Conservation (phyloP, 2,329 filamentous ascomycete genomes). For the Paraphaeosphaeria sporulosa region DNA sequence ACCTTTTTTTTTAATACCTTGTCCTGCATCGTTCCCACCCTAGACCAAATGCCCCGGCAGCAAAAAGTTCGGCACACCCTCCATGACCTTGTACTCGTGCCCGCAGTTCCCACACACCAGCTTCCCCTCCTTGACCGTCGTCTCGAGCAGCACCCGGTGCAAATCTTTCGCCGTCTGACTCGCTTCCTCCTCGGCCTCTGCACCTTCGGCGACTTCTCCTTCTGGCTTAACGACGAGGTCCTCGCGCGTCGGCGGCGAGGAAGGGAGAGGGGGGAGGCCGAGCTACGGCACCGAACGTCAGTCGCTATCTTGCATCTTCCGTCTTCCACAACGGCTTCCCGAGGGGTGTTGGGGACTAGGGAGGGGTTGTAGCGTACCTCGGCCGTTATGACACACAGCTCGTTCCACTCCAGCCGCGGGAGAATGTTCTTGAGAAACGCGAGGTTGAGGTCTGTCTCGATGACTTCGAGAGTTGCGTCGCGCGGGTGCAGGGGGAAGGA, state of each 20-base stretch:
- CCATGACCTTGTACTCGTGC: conserved; percentile 92
- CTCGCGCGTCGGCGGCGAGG: conserved; percentile 38
- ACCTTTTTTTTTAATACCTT: no score
- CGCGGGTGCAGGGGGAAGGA: conserved; percentile 93
- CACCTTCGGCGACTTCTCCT: conserved; percentile 32
- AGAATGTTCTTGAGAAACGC: conserved; percentile 85
- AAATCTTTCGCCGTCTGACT: conserved; percentile 75
- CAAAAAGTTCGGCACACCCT: conserved; percentile 96
- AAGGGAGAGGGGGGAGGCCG: conserved; percentile 76
- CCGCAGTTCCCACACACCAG: conserved; percentile 90
- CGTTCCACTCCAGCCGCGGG: conserved; percentile 87
- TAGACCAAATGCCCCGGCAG: conserved; percentile 87
- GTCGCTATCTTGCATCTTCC: no score
- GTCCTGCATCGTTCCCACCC: not conserved
- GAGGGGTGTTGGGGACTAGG: no score
- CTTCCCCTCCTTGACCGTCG: conserved; percentile 86
- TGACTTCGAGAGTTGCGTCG: conserved; percentile 87
- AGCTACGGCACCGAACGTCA: no score
- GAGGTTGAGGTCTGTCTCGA: conserved; percentile 82
- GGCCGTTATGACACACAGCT: conserved; percentile 74
- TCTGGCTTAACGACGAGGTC: conserved; percentile 36
- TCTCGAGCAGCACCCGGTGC: conserved; percentile 85
- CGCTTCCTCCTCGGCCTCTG: conserved; percentile 63
- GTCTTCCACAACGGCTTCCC: no score
- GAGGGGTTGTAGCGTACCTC: no score